Evolutionary conservation across 371 early-diverging fungal genomes (phyloP).

Genomic region (Mortierella sp.): DNA sequence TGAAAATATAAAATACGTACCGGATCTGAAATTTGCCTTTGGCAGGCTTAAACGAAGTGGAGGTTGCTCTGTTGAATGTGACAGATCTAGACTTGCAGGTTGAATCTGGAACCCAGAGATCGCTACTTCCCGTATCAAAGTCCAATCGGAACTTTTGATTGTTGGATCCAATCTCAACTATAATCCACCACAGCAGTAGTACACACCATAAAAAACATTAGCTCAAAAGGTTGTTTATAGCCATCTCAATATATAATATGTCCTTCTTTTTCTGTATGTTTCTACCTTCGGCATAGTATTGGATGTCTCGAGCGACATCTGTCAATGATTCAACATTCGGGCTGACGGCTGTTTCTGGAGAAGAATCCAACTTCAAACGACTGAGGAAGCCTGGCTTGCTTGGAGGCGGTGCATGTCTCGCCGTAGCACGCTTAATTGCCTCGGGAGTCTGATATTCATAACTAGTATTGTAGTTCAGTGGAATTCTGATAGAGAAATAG

Average conservation of each 20-base stretch:
- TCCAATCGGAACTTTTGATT: conserved; percentile 83
- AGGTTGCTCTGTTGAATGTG: conserved; percentile 28
- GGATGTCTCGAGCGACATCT: conserved; percentile 46
- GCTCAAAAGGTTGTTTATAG: too few relatives aligned
- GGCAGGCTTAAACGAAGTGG: conserved; percentile 37
- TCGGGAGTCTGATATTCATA: conserved; percentile 41
- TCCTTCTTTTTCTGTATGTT: not conserved
- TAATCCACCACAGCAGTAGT: not conserved
- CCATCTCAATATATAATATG: not conserved
- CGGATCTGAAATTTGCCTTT: conserved; percentile 41
- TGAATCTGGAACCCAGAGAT: conserved; percentile 66
- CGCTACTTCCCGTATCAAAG: conserved; percentile 89
- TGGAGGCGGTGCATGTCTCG: conserved; percentile 30
- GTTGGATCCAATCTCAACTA: conserved; percentile 83
- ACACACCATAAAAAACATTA: too few relatives aligned
- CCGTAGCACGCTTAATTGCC: conserved; percentile 13
- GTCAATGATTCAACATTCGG: conserved; percentile 42
- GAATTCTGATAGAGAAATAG: conserved; percentile 14
- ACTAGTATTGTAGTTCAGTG: conserved; percentile 31
- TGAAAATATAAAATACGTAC: conserved; percentile 1
- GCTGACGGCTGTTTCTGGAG: not conserved
- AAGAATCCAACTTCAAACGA: conserved; percentile 21
- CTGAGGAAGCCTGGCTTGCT: conserved; percentile 24
- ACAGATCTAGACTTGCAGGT: conserved; percentile 31
- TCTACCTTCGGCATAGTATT: conserved; percentile 52